Percentiles rank a stretch among this genome's conserved stretches.
These are phyloP conservation scores for Hypoxylon rickii DNA, from an alignment of 495 filamentous ascomycete species.

Conservation along the genomic window DNA sequence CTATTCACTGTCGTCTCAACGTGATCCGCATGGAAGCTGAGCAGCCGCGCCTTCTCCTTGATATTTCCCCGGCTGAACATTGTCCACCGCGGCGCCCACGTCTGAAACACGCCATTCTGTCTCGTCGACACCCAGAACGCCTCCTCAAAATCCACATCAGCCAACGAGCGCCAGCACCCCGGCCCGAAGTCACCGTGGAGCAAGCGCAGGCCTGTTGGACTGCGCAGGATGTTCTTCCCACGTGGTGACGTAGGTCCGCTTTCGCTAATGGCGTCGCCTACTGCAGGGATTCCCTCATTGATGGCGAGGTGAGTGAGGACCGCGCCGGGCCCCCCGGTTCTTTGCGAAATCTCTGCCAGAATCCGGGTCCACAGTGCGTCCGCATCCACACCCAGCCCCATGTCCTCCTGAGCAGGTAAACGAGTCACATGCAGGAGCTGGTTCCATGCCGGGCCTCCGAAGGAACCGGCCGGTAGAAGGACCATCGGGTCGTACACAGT, in stretches of 20 bases:
- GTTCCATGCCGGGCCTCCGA: slow-evolving; percentile 55
- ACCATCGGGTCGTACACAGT: slow-evolving; percentile 72
- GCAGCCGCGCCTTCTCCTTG: slow-evolving; percentile 80
- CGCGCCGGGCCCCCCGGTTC: slow-evolving; percentile 35
- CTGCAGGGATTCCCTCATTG: slow-evolving; percentile 77
- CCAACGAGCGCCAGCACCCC: no score
- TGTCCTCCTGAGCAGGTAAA: no score
- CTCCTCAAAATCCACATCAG: slow-evolving; percentile 53
- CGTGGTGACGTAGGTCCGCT: no score
- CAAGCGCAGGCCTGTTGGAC: slow-evolving; percentile 63
- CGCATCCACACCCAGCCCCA: neutral
- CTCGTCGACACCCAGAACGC: slow-evolving; percentile 77
- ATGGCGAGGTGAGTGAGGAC: slow-evolving; percentile 69
- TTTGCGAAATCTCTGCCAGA: slow-evolving; percentile 55
- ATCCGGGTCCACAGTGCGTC: slow-evolving; percentile 49
- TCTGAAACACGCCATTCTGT: slow-evolving; percentile 82
- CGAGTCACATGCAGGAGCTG: slow-evolving; percentile 42
- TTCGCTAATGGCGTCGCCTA: no score
- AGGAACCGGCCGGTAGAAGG: slow-evolving; percentile 65
- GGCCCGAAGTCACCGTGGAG: slow-evolving; percentile 73
- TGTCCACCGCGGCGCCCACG: slow-evolving; percentile 83
- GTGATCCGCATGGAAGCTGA: slow-evolving; percentile 50
- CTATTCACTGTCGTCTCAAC: neutral
- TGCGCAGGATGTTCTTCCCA: slow-evolving; percentile 67
- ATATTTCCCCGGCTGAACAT: slow-evolving; percentile 93